Evolutionary conservation across 2,329 filamentous ascomycete genomes (phyloP).

Genomic region (Trichoderma asperellum): DNA sequence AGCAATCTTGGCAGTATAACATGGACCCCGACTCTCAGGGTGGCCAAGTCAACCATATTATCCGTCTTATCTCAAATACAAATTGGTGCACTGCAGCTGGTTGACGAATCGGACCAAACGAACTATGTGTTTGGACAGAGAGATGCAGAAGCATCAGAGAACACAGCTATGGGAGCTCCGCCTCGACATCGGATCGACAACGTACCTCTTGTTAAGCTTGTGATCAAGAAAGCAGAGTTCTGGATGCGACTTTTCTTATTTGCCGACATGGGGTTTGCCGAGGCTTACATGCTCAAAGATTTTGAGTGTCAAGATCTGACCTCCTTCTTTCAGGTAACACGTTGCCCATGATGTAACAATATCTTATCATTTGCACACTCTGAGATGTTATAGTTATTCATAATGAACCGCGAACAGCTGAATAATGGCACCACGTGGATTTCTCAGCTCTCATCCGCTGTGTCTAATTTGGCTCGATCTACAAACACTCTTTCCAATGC

Average conservation of each 20-base stretch:
- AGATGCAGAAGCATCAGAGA: neutral
- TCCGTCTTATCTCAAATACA: neutral
- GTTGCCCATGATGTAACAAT: neutral
- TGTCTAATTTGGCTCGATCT: neutral
- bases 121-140: neutral
- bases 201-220: neutral
- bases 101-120: neutral
- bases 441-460: neutral
- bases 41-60: neutral
- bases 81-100: neutral
- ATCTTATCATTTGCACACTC: neutral
- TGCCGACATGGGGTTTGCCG: conserved; percentile 8
- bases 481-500: neutral
- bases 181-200: neutral
- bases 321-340: neutral
- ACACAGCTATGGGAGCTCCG: too few species aligned
- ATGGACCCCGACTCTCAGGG: neutral
- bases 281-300: neutral
- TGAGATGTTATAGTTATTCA: neutral
- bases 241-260: conserved; percentile 9
- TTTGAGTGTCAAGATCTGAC: neutral
- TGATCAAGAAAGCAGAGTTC: neutral
- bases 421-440: neutral
- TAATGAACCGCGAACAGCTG: neutral
- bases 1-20: neutral